Conservation (phyloP, 345 rosid genomes). For the Citrus glauca region DNA sequence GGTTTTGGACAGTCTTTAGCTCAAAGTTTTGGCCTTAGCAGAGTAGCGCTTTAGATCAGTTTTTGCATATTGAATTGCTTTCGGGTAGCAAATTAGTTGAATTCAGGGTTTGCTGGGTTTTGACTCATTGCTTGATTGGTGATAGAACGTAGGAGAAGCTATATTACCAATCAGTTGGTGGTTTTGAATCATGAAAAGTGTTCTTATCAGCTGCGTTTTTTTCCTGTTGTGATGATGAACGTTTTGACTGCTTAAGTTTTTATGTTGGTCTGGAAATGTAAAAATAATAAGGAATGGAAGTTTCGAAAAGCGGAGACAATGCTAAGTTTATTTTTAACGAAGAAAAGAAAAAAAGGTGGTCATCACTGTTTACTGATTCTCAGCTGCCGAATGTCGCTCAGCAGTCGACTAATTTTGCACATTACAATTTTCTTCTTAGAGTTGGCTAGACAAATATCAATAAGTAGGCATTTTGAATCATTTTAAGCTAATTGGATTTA, state of each 20-base stretch:
- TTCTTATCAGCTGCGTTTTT: neutral
- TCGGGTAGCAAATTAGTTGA: neutral
- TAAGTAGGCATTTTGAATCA: neutral
- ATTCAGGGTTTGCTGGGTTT: constrained; percentile 2
- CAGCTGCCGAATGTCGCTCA: neutral
- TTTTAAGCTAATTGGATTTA: constrained; percentile 14
- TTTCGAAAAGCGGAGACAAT: neutral
- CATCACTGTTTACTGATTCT: neutral
- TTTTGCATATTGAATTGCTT: neutral
- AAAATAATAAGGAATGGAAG: neutral
- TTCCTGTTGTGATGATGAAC: neutral
- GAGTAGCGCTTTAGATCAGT: neutral
- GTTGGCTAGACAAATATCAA: neutral
- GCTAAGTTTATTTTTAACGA: neutral
- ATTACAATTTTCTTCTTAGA: neutral
- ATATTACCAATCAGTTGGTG: neutral
- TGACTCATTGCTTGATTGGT: neutral
- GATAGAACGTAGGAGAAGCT: neutral
- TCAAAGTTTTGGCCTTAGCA: neutral
- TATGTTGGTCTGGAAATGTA: constrained; percentile 8
- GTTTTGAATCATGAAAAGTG: constrained; percentile 1
- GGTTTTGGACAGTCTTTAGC: neutral
- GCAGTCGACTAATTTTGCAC: neutral
- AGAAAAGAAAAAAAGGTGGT: neutral
- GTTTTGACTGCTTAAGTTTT: neutral